A percentile compares a stretch with the other conserved stretches of the same genome.
phyloP scores from a whole-genome alignment of 2,329 filamentous ascomycete species.

The Pseudonectria foliicola region DNA sequence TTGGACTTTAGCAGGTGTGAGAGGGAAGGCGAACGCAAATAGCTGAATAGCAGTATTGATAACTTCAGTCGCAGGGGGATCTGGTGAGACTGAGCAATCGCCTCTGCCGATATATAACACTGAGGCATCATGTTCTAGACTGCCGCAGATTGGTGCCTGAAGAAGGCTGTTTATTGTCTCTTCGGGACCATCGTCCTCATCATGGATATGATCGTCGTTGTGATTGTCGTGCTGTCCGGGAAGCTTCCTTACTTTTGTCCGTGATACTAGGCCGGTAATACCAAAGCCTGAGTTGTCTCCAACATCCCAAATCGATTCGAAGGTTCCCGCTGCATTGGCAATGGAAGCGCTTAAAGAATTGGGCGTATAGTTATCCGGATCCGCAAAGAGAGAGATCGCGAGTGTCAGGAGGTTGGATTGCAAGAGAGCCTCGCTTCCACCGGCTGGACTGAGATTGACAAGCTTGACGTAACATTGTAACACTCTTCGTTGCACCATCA shows the following conservation, averaged over 20 bases:
- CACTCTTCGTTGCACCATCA: slow-evolving; percentile 89
- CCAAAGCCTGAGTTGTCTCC: slow-evolving; percentile 93
- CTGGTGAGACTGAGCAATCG: slow-evolving; percentile 45
- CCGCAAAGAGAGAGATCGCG: slow-evolving; percentile 85
- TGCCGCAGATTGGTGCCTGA: slow-evolving; percentile 68
- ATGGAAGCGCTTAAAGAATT: slow-evolving; percentile 86
- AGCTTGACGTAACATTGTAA: slow-evolving; percentile 92
- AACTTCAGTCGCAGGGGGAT: slow-evolving; percentile 85
- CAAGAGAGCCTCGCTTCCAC: slow-evolving; percentile 75
- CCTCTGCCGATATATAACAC: slow-evolving; percentile 58
- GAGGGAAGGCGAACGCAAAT: slow-evolving; percentile 83
- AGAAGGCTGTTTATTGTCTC: slow-evolving; percentile 55
- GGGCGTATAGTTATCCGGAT: slow-evolving; percentile 80
- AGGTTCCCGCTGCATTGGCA: slow-evolving; percentile 79
- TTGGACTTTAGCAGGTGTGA: slow-evolving; percentile 86
- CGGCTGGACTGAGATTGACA: slow-evolving; percentile 78
- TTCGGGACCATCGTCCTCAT: slow-evolving; percentile 54
- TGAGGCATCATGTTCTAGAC: slow-evolving; percentile 83
- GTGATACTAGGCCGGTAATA: slow-evolving; percentile 75
- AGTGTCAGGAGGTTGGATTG: slow-evolving; percentile 89
- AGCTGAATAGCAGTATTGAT: slow-evolving; percentile 91
- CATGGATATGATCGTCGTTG: slow-evolving; percentile 28
- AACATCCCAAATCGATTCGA: slow-evolving; percentile 93
- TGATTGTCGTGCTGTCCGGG: slow-evolving; percentile 58
- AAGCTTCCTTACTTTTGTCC: slow-evolving; percentile 64